These are phyloP conservation scores for Sugiyamaella pinicola DNA, from an alignment of 1,139 yeast species.

Conservation along the genomic window DNA sequence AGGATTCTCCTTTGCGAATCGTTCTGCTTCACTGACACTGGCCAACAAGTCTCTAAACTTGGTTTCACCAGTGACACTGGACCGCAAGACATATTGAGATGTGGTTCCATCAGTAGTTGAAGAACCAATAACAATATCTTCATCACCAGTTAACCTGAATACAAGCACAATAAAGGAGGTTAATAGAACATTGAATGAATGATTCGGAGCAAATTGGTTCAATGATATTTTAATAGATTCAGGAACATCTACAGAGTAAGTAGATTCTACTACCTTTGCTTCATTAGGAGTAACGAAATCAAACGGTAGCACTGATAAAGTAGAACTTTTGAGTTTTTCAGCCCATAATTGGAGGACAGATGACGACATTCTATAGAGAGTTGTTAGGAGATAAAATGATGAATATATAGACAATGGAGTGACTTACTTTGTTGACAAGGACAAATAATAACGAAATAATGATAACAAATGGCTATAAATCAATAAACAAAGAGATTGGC, in stretches of 20 bases:
- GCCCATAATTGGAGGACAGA: slow-evolving; percentile 52
- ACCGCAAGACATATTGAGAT: slow-evolving; percentile 59
- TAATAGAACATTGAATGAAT: slow-evolving; percentile 55
- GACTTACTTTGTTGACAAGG: not conserved
- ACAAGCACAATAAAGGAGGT: slow-evolving; percentile 73
- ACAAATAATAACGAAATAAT: no score
- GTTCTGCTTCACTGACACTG: slow-evolving; percentile 50
- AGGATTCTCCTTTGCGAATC: slow-evolving; percentile 45
- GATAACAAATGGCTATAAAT: no score
- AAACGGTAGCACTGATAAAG: slow-evolving; percentile 83
- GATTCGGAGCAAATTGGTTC: slow-evolving; percentile 23
- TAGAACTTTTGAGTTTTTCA: slow-evolving; percentile 70
- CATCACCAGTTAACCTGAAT: slow-evolving; percentile 88
- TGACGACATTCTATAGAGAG: slow-evolving; percentile 1
- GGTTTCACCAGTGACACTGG: slow-evolving; percentile 49
- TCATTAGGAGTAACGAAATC: slow-evolving; percentile 83
- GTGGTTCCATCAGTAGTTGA: slow-evolving; percentile 45
- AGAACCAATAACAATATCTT: slow-evolving; percentile 84
- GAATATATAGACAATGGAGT: not conserved
- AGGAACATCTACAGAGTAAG: slow-evolving; percentile 48
- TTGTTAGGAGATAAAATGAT: not conserved
- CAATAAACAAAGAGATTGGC: no score
- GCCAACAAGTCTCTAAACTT: slow-evolving; percentile 57
- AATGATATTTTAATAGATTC: slow-evolving; percentile 26
- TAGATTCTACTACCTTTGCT: slow-evolving; percentile 67